Conservation (phyloP, 1,139 yeast genomes). For the Lodderomyces metapsilosis region DNA sequence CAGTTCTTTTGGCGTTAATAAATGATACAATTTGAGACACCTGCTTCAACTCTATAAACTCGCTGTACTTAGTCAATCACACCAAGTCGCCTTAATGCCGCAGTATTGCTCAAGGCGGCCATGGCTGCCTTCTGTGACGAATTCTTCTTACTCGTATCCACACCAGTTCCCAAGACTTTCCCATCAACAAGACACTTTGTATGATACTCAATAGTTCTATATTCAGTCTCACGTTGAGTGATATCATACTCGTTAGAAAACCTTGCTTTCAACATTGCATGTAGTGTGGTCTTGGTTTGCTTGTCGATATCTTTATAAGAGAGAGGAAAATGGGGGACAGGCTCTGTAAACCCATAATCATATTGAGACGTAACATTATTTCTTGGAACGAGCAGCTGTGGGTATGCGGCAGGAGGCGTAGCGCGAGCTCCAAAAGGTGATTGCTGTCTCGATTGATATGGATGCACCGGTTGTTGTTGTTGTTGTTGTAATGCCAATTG, state of each 20-base stretch:
- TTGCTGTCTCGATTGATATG: not conserved
- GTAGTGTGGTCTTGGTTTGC: slow-evolving; percentile 27
- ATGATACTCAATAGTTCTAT: not conserved
- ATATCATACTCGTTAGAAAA: slow-evolving; percentile 15
- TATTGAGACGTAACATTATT: not conserved
- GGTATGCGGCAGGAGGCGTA: not conserved
- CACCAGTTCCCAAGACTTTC: slow-evolving; percentile 31
- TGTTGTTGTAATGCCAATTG: slow-evolving; percentile 1
- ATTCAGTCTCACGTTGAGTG: not conserved
- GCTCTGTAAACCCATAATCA: not conserved
- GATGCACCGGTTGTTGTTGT: not conserved
- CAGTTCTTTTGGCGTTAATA: not conserved
- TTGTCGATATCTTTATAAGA: slow-evolving; percentile 16
- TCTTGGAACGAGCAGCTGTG: not conserved
- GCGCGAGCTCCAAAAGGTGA: not conserved
- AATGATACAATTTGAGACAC: not conserved
- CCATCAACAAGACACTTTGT: slow-evolving; percentile 17
- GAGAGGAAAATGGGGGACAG: not conserved
- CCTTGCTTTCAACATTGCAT: slow-evolving; percentile 23
- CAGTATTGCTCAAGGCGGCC: slow-evolving; percentile 26
- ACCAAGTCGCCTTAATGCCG: slow-evolving; percentile 19
- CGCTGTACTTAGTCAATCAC: slow-evolving; percentile 1
- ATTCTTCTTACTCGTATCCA: slow-evolving; percentile 27
- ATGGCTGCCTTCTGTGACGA: slow-evolving; percentile 34
- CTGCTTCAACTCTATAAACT: too few relatives aligned